phyloP scores from a whole-genome alignment of 495 filamentous ascomycete species.

The Aspergillus hancockii region DNA sequence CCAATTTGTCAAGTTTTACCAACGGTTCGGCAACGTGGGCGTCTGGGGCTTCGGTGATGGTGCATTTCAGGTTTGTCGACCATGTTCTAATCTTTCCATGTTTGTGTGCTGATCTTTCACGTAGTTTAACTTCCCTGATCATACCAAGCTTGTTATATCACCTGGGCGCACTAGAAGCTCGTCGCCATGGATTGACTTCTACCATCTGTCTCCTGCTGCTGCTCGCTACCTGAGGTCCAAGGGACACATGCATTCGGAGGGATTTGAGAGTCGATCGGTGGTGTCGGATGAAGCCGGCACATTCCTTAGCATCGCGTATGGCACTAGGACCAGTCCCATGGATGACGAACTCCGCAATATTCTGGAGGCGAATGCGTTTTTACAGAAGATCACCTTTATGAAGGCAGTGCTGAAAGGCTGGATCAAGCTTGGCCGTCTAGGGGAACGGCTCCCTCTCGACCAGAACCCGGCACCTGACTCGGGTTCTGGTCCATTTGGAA shows the following conservation, averaged over 20 bases:
- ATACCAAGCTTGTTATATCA: constrained; percentile 88
- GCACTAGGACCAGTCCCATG: constrained; percentile 47
- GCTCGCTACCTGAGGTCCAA: constrained; percentile 61
- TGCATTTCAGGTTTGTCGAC: constrained; percentile 67
- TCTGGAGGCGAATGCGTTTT: constrained; percentile 75
- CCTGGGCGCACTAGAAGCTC: constrained; percentile 60
- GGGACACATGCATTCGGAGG: constrained; percentile 57
- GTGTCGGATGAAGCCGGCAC: constrained; percentile 62
- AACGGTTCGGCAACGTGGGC: constrained; percentile 82
- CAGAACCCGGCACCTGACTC: constrained; percentile 17
- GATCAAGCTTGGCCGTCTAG: constrained; percentile 70
- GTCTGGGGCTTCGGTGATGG: constrained; percentile 90
- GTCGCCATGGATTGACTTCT: constrained; percentile 74
- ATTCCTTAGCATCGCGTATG: constrained; percentile 61
- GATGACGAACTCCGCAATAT: constrained; percentile 61
- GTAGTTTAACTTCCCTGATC: constrained; percentile 95
- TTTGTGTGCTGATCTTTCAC: constrained; percentile 18
- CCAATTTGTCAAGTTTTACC: constrained; percentile 84
- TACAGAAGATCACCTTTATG: constrained; percentile 77
- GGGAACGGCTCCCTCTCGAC: constrained; percentile 37
- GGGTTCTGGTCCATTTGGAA: constrained; percentile 48
- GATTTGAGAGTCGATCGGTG: constrained; percentile 51
- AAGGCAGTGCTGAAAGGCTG: constrained; percentile 68
- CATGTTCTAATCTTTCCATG: constrained; percentile 5
- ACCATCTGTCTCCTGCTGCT: constrained; percentile 72